Percentiles rank a stretch among this genome's conserved stretches.
phyloP scores from a whole-genome alignment of 2,329 filamentous ascomycete genomes.

The Calonectria multiphialidica region DNA sequence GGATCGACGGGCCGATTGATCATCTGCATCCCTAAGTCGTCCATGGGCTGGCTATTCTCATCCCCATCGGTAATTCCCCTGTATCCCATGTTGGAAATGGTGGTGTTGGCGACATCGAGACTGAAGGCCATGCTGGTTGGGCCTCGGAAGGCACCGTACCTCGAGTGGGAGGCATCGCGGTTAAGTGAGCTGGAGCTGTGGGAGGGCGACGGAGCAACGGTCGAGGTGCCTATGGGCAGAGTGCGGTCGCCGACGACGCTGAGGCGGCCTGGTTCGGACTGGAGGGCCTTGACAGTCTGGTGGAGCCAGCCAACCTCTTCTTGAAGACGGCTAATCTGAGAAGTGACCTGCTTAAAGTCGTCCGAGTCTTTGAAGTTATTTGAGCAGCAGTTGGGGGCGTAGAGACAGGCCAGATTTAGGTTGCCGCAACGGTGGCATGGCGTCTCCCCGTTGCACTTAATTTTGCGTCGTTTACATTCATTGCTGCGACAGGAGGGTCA shows the following conservation, averaged over 20 bases:
- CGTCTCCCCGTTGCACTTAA: conserved; percentile 79
- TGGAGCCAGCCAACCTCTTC: conserved; percentile 86
- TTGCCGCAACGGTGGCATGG: conserved; percentile 77
- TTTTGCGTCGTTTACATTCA: conserved; percentile 81
- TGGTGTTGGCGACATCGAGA: conserved; percentile 87
- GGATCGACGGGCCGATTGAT: conserved; percentile 72
- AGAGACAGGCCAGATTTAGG: conserved; percentile 74
- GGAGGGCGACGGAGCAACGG: conserved; percentile 57
- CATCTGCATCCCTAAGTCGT: conserved; percentile 33
- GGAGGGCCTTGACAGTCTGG: conserved; percentile 77
- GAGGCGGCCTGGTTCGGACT: conserved; percentile 63
- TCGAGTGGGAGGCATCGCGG: conserved; percentile 61
- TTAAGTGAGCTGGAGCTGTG: conserved; percentile 53
- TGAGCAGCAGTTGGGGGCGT: conserved; percentile 75
- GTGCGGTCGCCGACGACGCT: conserved; percentile 58
- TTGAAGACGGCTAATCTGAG: conserved; percentile 80
- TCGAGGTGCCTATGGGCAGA: conserved; percentile 47
- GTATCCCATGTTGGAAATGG: conserved; percentile 91
- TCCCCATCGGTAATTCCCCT: conserved; percentile 70
- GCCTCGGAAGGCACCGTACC: conserved; percentile 79
- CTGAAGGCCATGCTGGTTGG: conserved; percentile 89
- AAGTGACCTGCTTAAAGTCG: conserved; percentile 86
- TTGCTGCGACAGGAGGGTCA: conserved; percentile 60
- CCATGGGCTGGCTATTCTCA: conserved; percentile 64
- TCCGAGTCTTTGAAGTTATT: conserved; percentile 93